Conservation (phyloP, 2,329 filamentous ascomycete genomes). For the Apiospora malaysiana region DNA sequence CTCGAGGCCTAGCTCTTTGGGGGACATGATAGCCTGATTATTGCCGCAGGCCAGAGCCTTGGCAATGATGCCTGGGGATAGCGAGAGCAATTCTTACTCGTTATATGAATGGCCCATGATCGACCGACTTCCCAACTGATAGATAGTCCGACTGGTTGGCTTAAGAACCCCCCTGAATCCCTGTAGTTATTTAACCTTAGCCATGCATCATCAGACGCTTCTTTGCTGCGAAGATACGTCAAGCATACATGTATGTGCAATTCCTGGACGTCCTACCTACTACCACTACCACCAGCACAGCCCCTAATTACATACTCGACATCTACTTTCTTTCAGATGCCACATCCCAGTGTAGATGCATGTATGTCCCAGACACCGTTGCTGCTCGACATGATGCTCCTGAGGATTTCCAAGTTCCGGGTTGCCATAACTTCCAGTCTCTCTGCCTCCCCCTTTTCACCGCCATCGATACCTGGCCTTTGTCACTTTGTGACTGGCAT, state of each 20-base stretch:
- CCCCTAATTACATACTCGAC: neutral
- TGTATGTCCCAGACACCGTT: neutral
- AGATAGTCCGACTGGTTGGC: conserved; percentile 4
- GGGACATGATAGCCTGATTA: neutral
- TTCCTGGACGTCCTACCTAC: neutral
- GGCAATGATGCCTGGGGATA: neutral
- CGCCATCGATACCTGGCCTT: neutral
- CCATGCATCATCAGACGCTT: conserved; percentile 1
- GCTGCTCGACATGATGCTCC: neutral
- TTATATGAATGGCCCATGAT: neutral
- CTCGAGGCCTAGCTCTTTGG: neutral
- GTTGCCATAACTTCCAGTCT: neutral
- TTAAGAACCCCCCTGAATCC: neutral
- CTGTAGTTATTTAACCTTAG: conserved; percentile 11
- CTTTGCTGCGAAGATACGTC: conserved; percentile 7
- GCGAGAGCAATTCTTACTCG: neutral
- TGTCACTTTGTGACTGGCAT: neutral
- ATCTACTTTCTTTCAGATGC: neutral
- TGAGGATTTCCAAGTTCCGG: neutral
- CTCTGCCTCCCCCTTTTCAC: neutral
- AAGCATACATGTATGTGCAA: neutral
- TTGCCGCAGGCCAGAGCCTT: neutral
- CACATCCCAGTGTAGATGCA: neutral
- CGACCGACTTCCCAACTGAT: conserved; percentile 8
- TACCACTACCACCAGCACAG: neutral